Evolutionary conservation across 176 grass and related monocot genomes (phyloP).

Genomic region (Oryza nivara): DNA sequence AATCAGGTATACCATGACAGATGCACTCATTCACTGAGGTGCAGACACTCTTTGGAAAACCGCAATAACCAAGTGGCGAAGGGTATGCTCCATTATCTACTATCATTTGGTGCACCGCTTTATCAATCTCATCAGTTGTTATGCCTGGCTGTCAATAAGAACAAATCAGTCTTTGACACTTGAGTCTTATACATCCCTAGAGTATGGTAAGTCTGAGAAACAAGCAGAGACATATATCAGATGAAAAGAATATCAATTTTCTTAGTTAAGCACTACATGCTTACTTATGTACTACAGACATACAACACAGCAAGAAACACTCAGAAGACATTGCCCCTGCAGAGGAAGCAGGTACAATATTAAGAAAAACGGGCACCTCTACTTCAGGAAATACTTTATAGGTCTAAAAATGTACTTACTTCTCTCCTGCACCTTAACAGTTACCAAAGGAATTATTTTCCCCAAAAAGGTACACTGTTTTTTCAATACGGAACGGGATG

Average conservation of each 20-base stretch:
- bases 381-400: constrained; percentile 14
- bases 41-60: constrained; percentile 92
- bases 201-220: constrained; percentile 7
- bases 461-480: background rate
- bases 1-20: constrained; percentile 97
- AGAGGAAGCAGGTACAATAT: background rate
- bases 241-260: constrained; percentile 18
- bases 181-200: constrained; percentile 14
- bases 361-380: constrained; percentile 3
- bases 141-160: constrained; percentile 84
- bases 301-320: constrained; percentile 25
- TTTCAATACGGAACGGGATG: background rate
- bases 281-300: constrained; percentile 26
- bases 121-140: constrained; percentile 97
- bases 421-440: constrained; percentile 19
- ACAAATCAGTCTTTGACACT: constrained; percentile 36
- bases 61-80: constrained; percentile 87
- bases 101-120: constrained; percentile 91
- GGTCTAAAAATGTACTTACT: constrained; percentile 4
- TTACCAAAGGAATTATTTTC: background rate
- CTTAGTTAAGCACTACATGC: background rate
- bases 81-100: constrained; percentile 94
- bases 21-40: constrained; percentile 98
- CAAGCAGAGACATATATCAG: constrained; percentile 30
- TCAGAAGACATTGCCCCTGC: background rate